These are phyloP conservation scores for Cercophora samala DNA, from an alignment of 495 filamentous ascomycete genomes.

Conservation along the genomic window DNA sequence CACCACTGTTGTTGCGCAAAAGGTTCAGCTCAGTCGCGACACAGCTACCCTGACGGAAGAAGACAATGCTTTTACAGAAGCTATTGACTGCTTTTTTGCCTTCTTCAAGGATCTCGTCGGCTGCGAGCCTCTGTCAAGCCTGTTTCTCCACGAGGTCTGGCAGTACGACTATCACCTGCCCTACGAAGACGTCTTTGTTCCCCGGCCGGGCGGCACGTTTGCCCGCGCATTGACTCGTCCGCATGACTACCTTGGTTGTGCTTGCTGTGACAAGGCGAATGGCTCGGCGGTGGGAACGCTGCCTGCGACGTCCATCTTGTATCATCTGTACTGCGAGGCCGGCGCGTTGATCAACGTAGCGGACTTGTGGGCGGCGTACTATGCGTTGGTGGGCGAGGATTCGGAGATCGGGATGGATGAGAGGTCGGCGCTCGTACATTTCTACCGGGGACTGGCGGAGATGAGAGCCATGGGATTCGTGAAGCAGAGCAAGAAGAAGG, in stretches of 20 bases:
- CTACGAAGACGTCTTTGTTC: constrained; percentile 76
- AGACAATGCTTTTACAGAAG: constrained; percentile 70
- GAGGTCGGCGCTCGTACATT: constrained; percentile 61
- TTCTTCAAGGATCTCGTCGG: constrained; percentile 55
- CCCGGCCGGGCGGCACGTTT: constrained; percentile 70
- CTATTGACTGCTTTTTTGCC: constrained; percentile 63
- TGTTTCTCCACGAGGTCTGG: constrained; percentile 77
- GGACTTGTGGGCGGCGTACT: constrained; percentile 88
- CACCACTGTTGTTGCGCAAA: constrained; percentile 83
- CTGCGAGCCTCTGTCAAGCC: constrained; percentile 55
- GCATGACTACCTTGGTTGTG: constrained; percentile 80
- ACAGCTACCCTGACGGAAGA: constrained; percentile 69
- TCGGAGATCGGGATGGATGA: constrained; percentile 43
- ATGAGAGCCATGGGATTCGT: constrained; percentile 80
- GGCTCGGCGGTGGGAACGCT: constrained; percentile 58
- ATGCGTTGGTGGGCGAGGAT: constrained; percentile 66
- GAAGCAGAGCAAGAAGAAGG: constrained; percentile 85
- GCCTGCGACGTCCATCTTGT: constrained; percentile 77
- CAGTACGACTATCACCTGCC: constrained; percentile 79
- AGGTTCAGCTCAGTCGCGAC: constrained; percentile 79
- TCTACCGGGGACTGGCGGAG: constrained; percentile 81
- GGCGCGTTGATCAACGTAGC: constrained; percentile 82
- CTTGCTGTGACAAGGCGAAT: constrained; percentile 54
- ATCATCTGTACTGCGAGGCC: constrained; percentile 88
- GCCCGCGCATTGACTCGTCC: constrained; percentile 78